Evolutionary conservation across 2,329 filamentous ascomycete species (phyloP).

Genomic region (Zopfia rhizophila): DNA sequence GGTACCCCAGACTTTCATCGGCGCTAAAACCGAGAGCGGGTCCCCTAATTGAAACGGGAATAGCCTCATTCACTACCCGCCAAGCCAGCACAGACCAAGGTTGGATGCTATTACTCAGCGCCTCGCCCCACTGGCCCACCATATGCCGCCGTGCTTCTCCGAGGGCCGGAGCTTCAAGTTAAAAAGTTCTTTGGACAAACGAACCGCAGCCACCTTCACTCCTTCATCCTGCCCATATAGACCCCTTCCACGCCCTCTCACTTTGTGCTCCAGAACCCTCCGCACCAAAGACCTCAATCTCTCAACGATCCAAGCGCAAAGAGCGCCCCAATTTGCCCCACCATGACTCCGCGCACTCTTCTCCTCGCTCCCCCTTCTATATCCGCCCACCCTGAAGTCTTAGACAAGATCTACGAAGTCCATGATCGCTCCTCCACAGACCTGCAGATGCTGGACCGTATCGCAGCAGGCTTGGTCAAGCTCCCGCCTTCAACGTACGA

Average conservation of each 20-base stretch:
- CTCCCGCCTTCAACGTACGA: constrained; percentile 84
- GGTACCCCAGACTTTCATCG: constrained; percentile 17
- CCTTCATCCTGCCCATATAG: not conserved
- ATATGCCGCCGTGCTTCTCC: constrained; percentile 31
- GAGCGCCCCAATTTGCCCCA: too few relatives aligned
- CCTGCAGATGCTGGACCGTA: constrained; percentile 96
- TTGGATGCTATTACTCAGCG: constrained; percentile 29
- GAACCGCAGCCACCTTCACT: not conserved
- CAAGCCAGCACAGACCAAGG: constrained; percentile 20
- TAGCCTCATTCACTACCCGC: constrained; percentile 1
- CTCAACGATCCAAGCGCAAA: too few relatives aligned
- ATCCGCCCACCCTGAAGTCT: constrained; percentile 81
- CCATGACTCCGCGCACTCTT: constrained; percentile 69
- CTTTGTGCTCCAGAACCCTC: constrained; percentile 4
- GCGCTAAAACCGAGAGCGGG: constrained; percentile 18
- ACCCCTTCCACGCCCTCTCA: not conserved
- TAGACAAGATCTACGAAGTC: constrained; percentile 75
- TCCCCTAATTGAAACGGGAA: constrained; percentile 6
- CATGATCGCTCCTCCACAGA: constrained; percentile 83
- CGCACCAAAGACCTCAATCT: too few relatives aligned
- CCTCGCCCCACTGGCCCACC: constrained; percentile 24
- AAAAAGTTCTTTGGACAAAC: constrained; percentile 33
- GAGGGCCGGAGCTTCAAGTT: constrained; percentile 33
- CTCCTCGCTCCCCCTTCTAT: constrained; percentile 92
- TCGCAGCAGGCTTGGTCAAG: constrained; percentile 81